Evolutionary conservation across 495 filamentous ascomycete species (phyloP), one percentile per base, ranked within the genome.

Genomic region (Penicillium simplicissimum): DNA sequence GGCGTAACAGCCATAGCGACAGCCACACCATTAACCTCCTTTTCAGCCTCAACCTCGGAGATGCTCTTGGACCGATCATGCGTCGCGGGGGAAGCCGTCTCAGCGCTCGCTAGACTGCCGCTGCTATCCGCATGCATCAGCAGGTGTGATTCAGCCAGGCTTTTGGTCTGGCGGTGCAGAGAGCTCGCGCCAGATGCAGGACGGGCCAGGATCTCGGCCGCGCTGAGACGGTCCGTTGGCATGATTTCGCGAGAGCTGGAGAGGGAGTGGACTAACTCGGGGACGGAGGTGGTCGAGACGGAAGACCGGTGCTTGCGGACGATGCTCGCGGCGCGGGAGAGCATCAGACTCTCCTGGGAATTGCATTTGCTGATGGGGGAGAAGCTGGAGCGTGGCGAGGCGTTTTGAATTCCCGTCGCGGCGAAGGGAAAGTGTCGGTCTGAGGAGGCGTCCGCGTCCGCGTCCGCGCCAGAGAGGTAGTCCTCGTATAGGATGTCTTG

Each of bases 301-400:
- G 81, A 80, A 10, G 83, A 86, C 60, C 82, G 83, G 62, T 80
- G 81, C 56, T 81, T 81, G 35, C 82, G 81, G 19, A 77, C 75
- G 54, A 82, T 76, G 8, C 81, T 81, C 31, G 79, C 72, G 11
- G 74, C 72, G 55, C 81, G 71, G 14, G 79, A 83, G 57, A 81
- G 65, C 47, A 83, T 78, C 37, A 85, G 72, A 66, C 82, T 85
- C 62, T 85, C 84, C 54, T 85, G 79, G 31, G 83, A 85, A 65
- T 81, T 83, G 62, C 79, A 82, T 55, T 84, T 85, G 77, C 83
- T 86, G 49, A 84, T 82, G 7, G 78, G 82, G 4, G 83, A 82
- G 56, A 78, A 79, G 70, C 81, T 84, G 67, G 79, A 84, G 33
- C 81, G 75, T 8, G 76, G 76, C 47, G 80, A 80, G 33, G 74